Evolutionary conservation across 305 asterid species (phyloP).

Genomic region (Fraxinus albicans): DNA sequence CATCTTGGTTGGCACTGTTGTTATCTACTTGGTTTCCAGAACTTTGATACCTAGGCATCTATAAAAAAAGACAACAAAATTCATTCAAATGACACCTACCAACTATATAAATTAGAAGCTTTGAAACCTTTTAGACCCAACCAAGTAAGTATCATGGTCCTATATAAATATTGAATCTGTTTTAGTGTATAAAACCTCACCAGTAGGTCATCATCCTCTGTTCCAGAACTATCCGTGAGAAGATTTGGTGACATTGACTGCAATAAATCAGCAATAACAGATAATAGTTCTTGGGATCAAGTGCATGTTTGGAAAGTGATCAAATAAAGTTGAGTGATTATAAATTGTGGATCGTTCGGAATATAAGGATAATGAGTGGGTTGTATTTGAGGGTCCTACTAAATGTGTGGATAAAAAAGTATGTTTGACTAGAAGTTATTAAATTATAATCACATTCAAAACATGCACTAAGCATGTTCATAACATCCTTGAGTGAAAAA

Average conservation of each 20-base stretch:
- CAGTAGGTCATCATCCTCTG: slow-evolving; percentile 93
- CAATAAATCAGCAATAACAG: slow-evolving; percentile 30
- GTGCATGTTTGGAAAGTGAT: background rate
- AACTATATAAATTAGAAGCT: slow-evolving; percentile 16
- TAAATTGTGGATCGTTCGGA: background rate
- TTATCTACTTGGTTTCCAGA: slow-evolving; percentile 57
- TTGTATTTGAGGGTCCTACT: background rate
- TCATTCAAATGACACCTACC: slow-evolving; percentile 16
- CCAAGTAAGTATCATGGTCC: slow-evolving; percentile 8
- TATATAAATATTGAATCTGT: slow-evolving; percentile 18
- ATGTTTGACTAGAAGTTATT: background rate
- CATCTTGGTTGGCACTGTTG: slow-evolving; percentile 76
- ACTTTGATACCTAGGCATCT: slow-evolving; percentile 70
- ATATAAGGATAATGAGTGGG: background rate
- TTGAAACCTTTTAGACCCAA: slow-evolving; percentile 18
- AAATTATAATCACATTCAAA: background rate
- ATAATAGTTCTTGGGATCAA: slow-evolving; percentile 3
- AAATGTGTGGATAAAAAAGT: background rate
- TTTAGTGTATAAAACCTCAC: slow-evolving; percentile 40
- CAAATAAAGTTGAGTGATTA: background rate
- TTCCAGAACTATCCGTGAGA: slow-evolving; percentile 86
- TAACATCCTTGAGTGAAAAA: background rate
- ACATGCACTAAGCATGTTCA: background rate
- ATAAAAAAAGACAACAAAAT: slow-evolving; percentile 30
- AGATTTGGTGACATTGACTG: slow-evolving; percentile 75